A percentile compares a stretch with the other conserved stretches of the same genome.
These are phyloP conservation scores for Areca catechu DNA, from an alignment of 176 grass and related monocot genomes.

Conservation along the genomic window DNA sequence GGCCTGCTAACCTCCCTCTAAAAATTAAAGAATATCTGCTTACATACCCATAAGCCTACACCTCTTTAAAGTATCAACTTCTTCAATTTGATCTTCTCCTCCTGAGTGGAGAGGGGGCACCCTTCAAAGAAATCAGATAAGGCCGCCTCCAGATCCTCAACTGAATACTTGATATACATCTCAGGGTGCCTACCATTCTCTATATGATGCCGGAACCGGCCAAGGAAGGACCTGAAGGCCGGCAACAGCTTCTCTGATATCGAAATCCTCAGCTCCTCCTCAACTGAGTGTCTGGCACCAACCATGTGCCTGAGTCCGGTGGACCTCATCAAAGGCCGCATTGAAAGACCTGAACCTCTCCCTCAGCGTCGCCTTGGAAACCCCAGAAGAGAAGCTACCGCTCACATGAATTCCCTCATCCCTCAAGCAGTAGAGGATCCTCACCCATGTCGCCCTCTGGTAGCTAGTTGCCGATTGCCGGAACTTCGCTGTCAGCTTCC, in stretches of 20 bases:
- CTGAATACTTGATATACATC: slow-evolving; percentile 82
- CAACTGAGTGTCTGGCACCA: slow-evolving; percentile 76
- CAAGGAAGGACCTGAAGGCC: slow-evolving; percentile 83
- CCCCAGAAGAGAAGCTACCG: slow-evolving; percentile 65
- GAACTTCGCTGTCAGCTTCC: slow-evolving; percentile 49
- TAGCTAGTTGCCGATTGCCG: slow-evolving; percentile 51
- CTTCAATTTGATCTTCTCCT: slow-evolving; percentile 51
- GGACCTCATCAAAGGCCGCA: slow-evolving; percentile 68
- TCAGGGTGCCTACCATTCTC: slow-evolving; percentile 77
- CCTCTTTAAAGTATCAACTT: slow-evolving; percentile 4
- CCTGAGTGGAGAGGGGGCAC: slow-evolving; percentile 26
- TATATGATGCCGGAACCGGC: slow-evolving; percentile 77
- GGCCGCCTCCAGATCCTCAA: slow-evolving; percentile 70
- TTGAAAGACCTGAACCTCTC: slow-evolving; percentile 92
- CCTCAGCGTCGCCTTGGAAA: slow-evolving; percentile 69
- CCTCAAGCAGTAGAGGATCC: slow-evolving; percentile 63
- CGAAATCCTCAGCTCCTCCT: slow-evolving; percentile 89
- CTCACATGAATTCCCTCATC: slow-evolving; percentile 82
- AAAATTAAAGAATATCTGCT: slow-evolving; percentile 40
- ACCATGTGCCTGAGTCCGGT: slow-evolving; percentile 62
- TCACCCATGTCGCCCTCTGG: slow-evolving; percentile 72
- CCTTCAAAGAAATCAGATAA: slow-evolving; percentile 74
- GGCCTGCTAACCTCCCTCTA: slow-evolving; percentile 6
- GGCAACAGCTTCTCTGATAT: slow-evolving; percentile 78
- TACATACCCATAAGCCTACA: neutral